Evolutionary conservation across 1,284 basidiomycete genomes (phyloP), one percentile per base, ranked within the genome.

Genomic region (Pterula multifida): DNA sequence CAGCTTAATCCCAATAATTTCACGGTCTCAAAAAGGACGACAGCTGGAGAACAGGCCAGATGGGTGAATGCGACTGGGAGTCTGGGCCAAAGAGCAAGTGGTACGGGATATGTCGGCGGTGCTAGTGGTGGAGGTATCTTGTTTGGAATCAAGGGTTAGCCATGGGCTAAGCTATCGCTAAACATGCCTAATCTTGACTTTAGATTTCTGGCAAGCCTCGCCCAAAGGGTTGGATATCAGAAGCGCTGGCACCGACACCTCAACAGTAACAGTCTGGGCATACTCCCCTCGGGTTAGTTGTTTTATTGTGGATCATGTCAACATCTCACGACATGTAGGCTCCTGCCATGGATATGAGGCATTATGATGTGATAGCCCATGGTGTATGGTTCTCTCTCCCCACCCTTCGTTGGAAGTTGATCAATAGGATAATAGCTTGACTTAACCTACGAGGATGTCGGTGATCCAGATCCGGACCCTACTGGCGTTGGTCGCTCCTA

Each of bases 401-500:
- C 35, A 26, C 28, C 47, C 32, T 23, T 35, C 19, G 28, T 11
- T 19, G 23, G 6, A n/a, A 28, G 26, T 32, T 50, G n/a, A n/a
- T 45, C 26, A 28, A 22, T 52, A 23, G 49, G 9, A 44, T n/a
- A 48, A 44, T 48, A 68, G 67, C 60, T 70, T 12, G 67, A 70
- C 48, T 60, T 70, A 2, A 56, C 67, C 4, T 70, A 70, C 51
- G 69, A 71, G 55, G 69, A 71, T 47, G 68, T 71, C 3, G 69
- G 68, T 2, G 57, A 70, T 50, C 68, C 68, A 1, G 63, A 69
- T 50, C 68, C 68, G 2, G 61, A 66, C 44, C 69, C 69, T 4
- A 60, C 57, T 4, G 68, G 68, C 24, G 60, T 69, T 21, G 68
- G 67, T 23, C 61, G 68, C 17, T 70, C 68, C 2, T 70, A 69